Conservation (phyloP, 2,329 filamentous ascomycete genomes). For the Paracamarosporium sp. region DNA sequence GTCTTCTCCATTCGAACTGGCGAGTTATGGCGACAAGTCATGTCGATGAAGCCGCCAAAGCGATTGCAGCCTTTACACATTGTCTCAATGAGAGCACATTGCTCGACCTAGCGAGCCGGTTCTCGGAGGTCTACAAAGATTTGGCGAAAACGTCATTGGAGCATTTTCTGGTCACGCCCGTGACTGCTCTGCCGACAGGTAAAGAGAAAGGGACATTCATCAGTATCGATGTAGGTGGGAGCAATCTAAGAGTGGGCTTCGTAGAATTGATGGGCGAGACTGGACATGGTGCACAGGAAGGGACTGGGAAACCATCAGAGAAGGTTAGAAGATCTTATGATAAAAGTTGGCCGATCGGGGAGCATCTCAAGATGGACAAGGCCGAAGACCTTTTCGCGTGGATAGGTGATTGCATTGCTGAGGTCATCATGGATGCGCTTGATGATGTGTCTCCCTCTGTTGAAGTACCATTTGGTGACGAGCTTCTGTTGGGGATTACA, state of each 20-base stretch:
- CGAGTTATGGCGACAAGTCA: constrained; percentile 24
- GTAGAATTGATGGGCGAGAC: constrained; percentile 64
- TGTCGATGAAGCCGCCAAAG: constrained; percentile 14
- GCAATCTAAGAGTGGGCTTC: constrained; percentile 73
- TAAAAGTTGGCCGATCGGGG: constrained; percentile 75
- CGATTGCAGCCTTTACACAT: constrained; percentile 39
- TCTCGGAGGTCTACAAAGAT: constrained; percentile 42
- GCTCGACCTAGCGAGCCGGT: constrained; percentile 41
- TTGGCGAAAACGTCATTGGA: constrained; percentile 45
- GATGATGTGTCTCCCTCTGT: constrained; percentile 33
- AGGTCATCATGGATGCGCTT: constrained; percentile 70
- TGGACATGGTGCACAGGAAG: constrained; percentile 35
- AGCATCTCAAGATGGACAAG: constrained; percentile 76
- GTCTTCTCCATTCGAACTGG: not conserved
- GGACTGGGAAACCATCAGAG: constrained; percentile 21
- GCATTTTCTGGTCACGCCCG: constrained; percentile 49
- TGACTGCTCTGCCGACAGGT: constrained; percentile 55
- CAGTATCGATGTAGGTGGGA: constrained; percentile 64
- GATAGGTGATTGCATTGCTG: constrained; percentile 79
- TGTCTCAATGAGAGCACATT: constrained; percentile 39
- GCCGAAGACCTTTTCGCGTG: constrained; percentile 79
- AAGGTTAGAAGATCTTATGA: constrained; percentile 68
- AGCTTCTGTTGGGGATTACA: constrained; percentile 70
- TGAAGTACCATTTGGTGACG: constrained; percentile 45
- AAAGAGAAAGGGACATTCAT: constrained; percentile 68